These are phyloP conservation scores for Cinchona pubescens DNA, from an alignment of 257 asterid species.

Conservation along the genomic window DNA sequence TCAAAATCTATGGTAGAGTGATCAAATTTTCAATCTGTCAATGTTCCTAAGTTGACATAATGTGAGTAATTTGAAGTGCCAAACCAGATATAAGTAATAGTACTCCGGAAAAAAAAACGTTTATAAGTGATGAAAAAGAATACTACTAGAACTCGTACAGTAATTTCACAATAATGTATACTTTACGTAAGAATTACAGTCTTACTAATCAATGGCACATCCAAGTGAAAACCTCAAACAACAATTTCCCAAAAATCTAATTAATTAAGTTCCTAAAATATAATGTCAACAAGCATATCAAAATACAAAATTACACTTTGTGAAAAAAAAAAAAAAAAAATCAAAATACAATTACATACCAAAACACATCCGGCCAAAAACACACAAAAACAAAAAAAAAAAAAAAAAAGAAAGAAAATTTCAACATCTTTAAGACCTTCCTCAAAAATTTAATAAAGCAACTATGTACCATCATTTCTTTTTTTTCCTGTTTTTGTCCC, in stretches of 20 bases:
- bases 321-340: background rate
- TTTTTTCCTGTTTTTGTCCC: too few relatives aligned
- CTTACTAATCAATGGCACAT: background rate
- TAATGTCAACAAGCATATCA: background rate
- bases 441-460: background rate
- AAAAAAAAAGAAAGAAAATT: background rate
- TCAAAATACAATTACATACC: background rate
- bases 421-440: background rate
- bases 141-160: too few relatives aligned
- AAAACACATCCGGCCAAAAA: background rate
- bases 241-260: background rate
- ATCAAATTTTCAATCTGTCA: too few relatives aligned
- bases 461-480: background rate
- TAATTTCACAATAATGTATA: background rate
- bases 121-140: too few relatives aligned
- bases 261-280: background rate
- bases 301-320: background rate
- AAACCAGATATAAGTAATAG: too few relatives aligned
- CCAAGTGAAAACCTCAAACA: background rate
- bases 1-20: background rate
- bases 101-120: too few relatives aligned
- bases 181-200: background rate
- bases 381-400: too few relatives aligned
- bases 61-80: too few relatives aligned
- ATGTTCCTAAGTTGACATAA: too few relatives aligned